phyloP scores from a whole-genome alignment of 495 filamentous ascomycete genomes.

The Acidiella bohemica region DNA sequence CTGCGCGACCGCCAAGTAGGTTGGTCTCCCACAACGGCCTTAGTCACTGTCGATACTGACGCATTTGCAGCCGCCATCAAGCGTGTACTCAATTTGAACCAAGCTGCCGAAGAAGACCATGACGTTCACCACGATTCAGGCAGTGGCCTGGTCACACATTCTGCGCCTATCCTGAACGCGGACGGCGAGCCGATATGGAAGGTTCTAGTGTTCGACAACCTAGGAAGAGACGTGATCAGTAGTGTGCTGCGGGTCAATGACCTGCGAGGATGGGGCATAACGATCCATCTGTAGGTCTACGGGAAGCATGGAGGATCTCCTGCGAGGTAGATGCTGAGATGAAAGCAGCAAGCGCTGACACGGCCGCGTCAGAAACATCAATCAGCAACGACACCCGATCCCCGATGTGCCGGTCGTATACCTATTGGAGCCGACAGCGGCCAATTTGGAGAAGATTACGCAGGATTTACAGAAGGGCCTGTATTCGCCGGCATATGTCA shows the following conservation, averaged over 20 bases:
- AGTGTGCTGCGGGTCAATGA: constrained; percentile 90
- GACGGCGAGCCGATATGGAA: constrained; percentile 79
- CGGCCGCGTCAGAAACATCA: constrained; percentile 49
- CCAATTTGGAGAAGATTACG: constrained; percentile 74
- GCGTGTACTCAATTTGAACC: constrained; percentile 91
- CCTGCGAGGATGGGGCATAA: constrained; percentile 82
- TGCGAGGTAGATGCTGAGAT: constrained; percentile 14
- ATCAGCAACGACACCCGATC: constrained; percentile 71
- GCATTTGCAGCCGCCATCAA: constrained; percentile 73
- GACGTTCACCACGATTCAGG: constrained; percentile 42
- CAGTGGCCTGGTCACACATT: constrained; percentile 51
- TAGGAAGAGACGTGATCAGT: constrained; percentile 71
- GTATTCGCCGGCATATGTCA: constrained; percentile 91
- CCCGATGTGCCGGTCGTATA: constrained; percentile 96
- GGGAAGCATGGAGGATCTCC: background rate
- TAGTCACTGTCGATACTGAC: constrained; percentile 20
- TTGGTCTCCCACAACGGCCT: constrained; percentile 35
- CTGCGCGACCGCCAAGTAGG: constrained; percentile 94
- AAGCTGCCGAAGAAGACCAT: constrained; percentile 44
- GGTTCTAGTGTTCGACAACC: constrained; percentile 53
- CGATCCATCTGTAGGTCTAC: constrained; percentile 77
- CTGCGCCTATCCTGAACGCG: constrained; percentile 69
- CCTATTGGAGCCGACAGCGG: constrained; percentile 72
- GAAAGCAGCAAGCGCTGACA: constrained; percentile 18
- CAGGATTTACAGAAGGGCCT: constrained; percentile 72